Conservation (phyloP, 148 eudicot genomes). For the Rhododendron griersonianum region DNA sequence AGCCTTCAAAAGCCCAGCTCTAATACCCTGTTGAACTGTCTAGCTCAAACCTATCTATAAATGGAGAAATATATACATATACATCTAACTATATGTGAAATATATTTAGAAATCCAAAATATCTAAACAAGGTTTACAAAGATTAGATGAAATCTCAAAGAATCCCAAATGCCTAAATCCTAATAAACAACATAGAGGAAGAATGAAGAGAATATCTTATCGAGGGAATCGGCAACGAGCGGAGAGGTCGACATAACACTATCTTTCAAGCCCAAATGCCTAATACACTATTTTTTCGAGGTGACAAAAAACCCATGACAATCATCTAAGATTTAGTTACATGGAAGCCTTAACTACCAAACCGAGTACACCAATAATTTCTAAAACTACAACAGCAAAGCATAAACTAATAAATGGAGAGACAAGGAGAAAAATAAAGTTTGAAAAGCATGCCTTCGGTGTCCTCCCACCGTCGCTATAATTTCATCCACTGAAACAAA, state of each 20-base stretch:
- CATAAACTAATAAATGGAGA: not conserved
- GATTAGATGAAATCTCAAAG: too few relatives aligned
- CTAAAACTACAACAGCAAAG: not conserved
- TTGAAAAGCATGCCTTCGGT: conserved; percentile 55
- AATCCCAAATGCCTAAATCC: too few relatives aligned
- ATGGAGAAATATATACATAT: too few relatives aligned
- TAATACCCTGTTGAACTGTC: not conserved
- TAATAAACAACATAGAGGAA: too few relatives aligned
- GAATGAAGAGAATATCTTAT: too few relatives aligned
- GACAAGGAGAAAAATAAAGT: not conserved
- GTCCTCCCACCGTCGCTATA: conserved; percentile 79
- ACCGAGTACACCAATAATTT: not conserved
- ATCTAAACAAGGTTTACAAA: not conserved
- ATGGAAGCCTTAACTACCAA: not conserved
- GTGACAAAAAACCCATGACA: not conserved
- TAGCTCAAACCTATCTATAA: not conserved
- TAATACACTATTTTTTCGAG: not conserved
- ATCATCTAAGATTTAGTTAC: not conserved
- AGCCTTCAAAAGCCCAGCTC: not conserved
- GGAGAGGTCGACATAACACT: not conserved
- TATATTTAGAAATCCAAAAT: not conserved
- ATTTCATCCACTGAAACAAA: conserved; percentile 89
- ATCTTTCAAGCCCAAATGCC: not conserved
- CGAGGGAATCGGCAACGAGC: not conserved
- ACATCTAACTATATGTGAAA: too few relatives aligned